These are phyloP conservation scores for Mortierella sp. DNA, from an alignment of 371 early-diverging fungal genomes.

Conservation along the genomic window DNA sequence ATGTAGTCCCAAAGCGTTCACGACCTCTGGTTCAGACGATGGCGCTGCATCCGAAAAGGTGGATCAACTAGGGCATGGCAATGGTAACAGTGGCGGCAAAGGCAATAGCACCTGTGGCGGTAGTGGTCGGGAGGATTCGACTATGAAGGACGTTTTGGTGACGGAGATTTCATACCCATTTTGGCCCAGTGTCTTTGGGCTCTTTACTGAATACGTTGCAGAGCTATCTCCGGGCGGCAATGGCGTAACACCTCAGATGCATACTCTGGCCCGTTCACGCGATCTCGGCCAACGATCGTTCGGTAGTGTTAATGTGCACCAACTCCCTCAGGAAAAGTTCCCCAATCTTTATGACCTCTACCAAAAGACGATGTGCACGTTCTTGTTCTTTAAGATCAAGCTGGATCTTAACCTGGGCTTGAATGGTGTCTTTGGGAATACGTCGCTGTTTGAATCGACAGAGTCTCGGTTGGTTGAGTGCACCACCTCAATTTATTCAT, in stretches of 20 bases:
- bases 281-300: slow-evolving; percentile 33
- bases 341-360: slow-evolving; percentile 40
- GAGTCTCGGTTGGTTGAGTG: slow-evolving; percentile 68
- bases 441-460: slow-evolving; percentile 66
- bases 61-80: not conserved
- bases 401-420: slow-evolving; percentile 35
- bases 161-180: slow-evolving; percentile 40
- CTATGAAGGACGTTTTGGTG: slow-evolving; percentile 13
- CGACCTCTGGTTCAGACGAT: slow-evolving; percentile 13
- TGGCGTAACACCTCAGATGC: slow-evolving; percentile 25
- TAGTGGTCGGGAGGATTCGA: slow-evolving; percentile 24
- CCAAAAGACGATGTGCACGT: slow-evolving; percentile 46
- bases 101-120: too few species aligned
- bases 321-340: slow-evolving; percentile 42
- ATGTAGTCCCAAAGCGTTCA: slow-evolving; percentile 2
- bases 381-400: slow-evolving; percentile 44
- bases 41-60: not conserved
- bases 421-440: slow-evolving; percentile 48
- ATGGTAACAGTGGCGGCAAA: too few species aligned
- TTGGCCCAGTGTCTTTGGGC: slow-evolving; percentile 49
- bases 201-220: slow-evolving; percentile 42
- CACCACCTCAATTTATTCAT: slow-evolving; percentile 74
- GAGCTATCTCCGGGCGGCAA: slow-evolving; percentile 18
- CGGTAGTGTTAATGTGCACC: slow-evolving; percentile 34
- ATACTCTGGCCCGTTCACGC: slow-evolving; percentile 26